Base-by-base conservation (phyloP, 768 basidiomycete species). In the Trichaptum fuscoviolaceum region DNA sequence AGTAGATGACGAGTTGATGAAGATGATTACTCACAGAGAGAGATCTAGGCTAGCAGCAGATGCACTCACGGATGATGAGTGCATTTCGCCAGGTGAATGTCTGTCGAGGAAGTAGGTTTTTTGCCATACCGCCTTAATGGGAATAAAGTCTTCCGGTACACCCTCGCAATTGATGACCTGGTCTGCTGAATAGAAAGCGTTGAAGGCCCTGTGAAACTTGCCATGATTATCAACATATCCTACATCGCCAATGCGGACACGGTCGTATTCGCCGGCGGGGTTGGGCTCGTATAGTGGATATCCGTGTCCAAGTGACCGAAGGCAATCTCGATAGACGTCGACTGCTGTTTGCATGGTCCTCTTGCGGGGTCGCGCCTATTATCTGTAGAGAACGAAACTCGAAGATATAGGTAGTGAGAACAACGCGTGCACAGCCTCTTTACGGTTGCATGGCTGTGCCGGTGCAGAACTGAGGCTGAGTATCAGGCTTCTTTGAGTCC, bases 201-300 rank as follows among this genome's bases (percentile, higher is more conserved):
- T 71, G 69, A 71, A 71, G 24, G 71, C 57, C 26, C 66, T 66
- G 58, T 35, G 27, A 57, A 71, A 71, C 36, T 65, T 63, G n/a
- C 71, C 71, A 52, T 52, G 42, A 7, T 69, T 63, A 27, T 59
- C 58, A 18, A 70, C 63, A 42, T 64, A 68, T 10, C 71, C 71
- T n/a, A 71, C 69, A 61, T 71, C 70, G 30, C 67, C 71, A 27
- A 71, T 62, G 17, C 61, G 63, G 57, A 71, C 71, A 17, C 62
- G 66, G 27, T 71, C 67, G 30, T 71, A 71, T 8, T 68, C 64
- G 12, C 58, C 57, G 3, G 12, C 65, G 26, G 71, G 71, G 52
- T 58, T 58, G 26, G 71, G 71, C n/a, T 67, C 58, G 69, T 70
- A 70, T 18, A 70, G 64, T 7, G 69, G 69, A 34, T 70, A 58